Base-by-base conservation (phyloP, 495 filamentous ascomycete species). In the Astrothelium subdiscretum region DNA sequence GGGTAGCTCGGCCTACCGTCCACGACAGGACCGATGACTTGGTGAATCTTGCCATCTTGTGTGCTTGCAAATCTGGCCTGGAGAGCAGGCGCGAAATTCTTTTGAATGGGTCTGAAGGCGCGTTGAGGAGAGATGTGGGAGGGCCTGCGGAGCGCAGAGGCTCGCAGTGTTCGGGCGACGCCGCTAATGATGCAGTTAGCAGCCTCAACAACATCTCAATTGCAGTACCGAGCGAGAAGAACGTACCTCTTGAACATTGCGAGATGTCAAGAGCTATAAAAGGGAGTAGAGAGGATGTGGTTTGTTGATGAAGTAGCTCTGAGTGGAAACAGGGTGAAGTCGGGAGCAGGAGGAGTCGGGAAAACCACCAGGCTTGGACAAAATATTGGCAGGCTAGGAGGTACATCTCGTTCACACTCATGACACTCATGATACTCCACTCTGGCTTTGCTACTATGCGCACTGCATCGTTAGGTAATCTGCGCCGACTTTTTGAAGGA, bases 1-100 rank as follows among this genome's bases (percentile, higher is more conserved):
- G 35, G 40, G 35, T 44, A 58, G 42, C 8, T 54, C 48, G 22
- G 26, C 85, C 75, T 77, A 88, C 85, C 84, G 76, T 89, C 85
- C 67, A 89, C 85, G 72, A 89, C 85, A 75, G 85, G 85, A 81
- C 85, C 85, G 74, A 84, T 84, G 72, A 84, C 82, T 67, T 75
- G 72, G 62, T 77, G 72, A 59, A 77, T 72, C 68, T 73, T 73
- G 67, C 74, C 73, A 69, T 72, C 73, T 51, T 65, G 66, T n/a
- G 70, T 70, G 58, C 61, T 67, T 24, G 73, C 73, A 65, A 74
- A 75, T 35, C 74, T 70, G 26, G 69, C 62, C 22, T 60, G 57
- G 42, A 76, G 61, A 22, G 68, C 70, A 5, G 73, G 73, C 15
- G 66, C 68, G 62, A 69, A 68, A 63, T 59, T 68, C 58, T 66